Evolutionary conservation across 345 rosid genomes (phyloP).

Genomic region (Corchorus capsularis): DNA sequence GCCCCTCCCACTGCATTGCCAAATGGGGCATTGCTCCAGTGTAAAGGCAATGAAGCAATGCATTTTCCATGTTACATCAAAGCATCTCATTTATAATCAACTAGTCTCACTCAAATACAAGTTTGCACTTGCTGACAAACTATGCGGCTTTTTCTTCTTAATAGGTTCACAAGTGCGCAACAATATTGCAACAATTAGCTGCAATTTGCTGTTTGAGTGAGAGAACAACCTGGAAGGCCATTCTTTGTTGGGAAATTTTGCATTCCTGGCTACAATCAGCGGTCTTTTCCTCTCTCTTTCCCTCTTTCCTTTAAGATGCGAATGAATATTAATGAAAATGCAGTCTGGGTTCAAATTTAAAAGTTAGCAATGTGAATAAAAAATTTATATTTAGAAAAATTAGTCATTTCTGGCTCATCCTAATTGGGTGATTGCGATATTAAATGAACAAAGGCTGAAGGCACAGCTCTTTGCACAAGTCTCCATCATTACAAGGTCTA

Average conservation of each 20-base stretch:
- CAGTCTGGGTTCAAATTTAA: neutral
- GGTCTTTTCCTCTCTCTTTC: slow-evolving; percentile 59
- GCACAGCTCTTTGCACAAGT: neutral
- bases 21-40: neutral
- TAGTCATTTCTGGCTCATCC: neutral
- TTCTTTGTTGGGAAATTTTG: slow-evolving; percentile 81
- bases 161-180: slow-evolving; percentile 88
- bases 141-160: slow-evolving; percentile 9
- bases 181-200: slow-evolving; percentile 86
- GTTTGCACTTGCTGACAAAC: slow-evolving; percentile 1
- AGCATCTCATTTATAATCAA: slow-evolving; percentile 11
- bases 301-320: slow-evolving; percentile 13
- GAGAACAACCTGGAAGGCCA: slow-evolving; percentile 66
- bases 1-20: too few species aligned
- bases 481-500: neutral
- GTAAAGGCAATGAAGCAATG: slow-evolving; percentile 4
- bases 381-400: neutral
- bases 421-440: neutral
- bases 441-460: neutral
- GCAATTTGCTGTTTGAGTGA: slow-evolving; percentile 86
- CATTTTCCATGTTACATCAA: neutral
- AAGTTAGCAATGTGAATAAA: neutral
- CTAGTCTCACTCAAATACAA: neutral
- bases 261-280: slow-evolving; percentile 80
- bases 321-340: neutral